Base-by-base conservation (phyloP, 768 basidiomycete species). In the Austroboletus eburneus region DNA sequence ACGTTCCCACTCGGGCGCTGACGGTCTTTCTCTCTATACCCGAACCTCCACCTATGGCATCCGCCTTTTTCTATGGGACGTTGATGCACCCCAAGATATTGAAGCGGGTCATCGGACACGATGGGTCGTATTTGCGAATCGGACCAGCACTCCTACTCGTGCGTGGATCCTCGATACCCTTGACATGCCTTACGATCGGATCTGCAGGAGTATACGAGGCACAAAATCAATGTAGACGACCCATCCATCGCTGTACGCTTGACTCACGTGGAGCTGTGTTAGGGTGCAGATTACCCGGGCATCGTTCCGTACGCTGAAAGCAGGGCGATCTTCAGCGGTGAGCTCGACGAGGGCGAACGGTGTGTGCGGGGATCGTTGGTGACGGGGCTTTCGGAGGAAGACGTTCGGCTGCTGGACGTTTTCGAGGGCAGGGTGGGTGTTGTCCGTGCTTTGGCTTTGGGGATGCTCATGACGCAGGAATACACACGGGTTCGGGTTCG, bases 41-140 rank as follows among this genome's bases (percentile, higher is more conserved):
- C 7, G 12, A 6, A 27, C 5, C 27, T 20, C 17, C 39, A 23
- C 16, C 45, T 16, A 71, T 71, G 68, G 37, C 62, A 50, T 67
- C 70, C 21, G 83, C 83, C 16, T 94, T 93, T 66, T 87, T 91
- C 71, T 92, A 94, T 65, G 94, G 94, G 12, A 95, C 90, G 0
- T 71, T 97, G 18, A 82, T 94, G 75, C 90, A 93, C 57, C 91
- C 92, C 6, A 78, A 78, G 41, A 86, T 97, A 57, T 70, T 96
- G 32, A 77, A 72, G 47, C 72, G 83, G 17, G 91, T 96, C 7
- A 80, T 96, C 36, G 73, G 73, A 7, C 82, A 87, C 56, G 71
- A 81, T 37, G 87, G 85, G 8, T 56, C 68, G 8, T 71, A 82
- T 51, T 72, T 95, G 3, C 60, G 78, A 43, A 76, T 88, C 37